Base-by-base conservation (phyloP, 805 yeast genomes). In the Hanseniaspora lachancei region DNA sequence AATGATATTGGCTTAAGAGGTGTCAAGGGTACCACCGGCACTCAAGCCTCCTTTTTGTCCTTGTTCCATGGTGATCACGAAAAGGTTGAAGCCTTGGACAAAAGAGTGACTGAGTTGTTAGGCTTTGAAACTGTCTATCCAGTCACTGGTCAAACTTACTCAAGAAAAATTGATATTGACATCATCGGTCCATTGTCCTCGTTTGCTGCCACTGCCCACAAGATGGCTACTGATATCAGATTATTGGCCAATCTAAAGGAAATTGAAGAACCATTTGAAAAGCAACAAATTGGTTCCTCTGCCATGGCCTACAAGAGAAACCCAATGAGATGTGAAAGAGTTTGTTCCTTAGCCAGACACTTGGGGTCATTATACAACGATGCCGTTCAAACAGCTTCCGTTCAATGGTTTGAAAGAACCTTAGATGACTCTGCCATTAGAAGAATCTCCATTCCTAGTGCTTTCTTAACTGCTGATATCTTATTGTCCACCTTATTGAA, bases 251-350 rank as follows among this genome's bases (percentile, higher is more conserved):
- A 93, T 73, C 79, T 93, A 75, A 93, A 93, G 74, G 98, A 93
- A 75, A 74, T 93, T 62, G 98, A 93, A 75, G 98, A 93, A 73
- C 98, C 98, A 32, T 93, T 93, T 68, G 98, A 93, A 76, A 87
- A 86, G 74, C 81, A 89, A n/a, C 98, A 93, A 77, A 93, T 93
- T 67, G 98, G 98, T 43, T 89, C 97, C 13, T 79, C 88, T 56
- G 98, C 98, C 44, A 93, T 93, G 98, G 98, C 98, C 34, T 93
- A 93, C 77, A 93, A 93, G 80, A 84, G 98, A 75, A 93, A 93
- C 75, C 98, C 98, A 72, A 93, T 93, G 98, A 85, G 98, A 76
- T 84, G 91, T 68, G 98, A 93, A 76, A 82, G 98, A 72, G 97
- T 93, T 58, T 93, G 98, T 75, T 93, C 98, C n/a, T 78, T 93